These are phyloP conservation scores for Fraxinus americana DNA, from an alignment of 257 asterid species.

Conservation along the genomic window DNA sequence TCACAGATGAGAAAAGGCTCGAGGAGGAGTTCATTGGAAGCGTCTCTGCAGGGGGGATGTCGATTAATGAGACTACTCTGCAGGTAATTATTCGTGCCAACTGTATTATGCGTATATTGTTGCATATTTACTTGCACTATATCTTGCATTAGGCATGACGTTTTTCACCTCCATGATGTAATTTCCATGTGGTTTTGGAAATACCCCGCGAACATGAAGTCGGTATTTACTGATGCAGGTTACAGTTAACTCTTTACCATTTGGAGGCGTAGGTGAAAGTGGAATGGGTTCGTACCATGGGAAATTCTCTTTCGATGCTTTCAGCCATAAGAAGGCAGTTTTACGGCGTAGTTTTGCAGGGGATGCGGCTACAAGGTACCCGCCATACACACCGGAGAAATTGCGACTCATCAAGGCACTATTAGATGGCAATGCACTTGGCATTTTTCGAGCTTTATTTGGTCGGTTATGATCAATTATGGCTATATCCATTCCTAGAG, in stretches of 20 bases:
- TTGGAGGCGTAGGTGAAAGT: slow-evolving; percentile 97
- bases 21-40: slow-evolving; percentile 59
- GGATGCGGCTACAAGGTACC: slow-evolving; percentile 75
- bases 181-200: neutral
- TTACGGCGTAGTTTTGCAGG: slow-evolving; percentile 62
- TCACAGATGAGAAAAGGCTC: slow-evolving; percentile 74
- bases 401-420: slow-evolving; percentile 58
- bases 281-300: slow-evolving; percentile 98
- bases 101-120: neutral
- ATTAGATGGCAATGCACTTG: slow-evolving; percentile 52
- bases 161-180: neutral
- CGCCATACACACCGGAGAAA: slow-evolving; percentile 74
- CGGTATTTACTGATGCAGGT: slow-evolving; percentile 45
- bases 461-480: slow-evolving; percentile 49
- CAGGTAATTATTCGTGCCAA: slow-evolving; percentile 51
- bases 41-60: slow-evolving; percentile 77
- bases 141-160: too few species aligned
- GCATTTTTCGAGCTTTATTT: slow-evolving; percentile 58
- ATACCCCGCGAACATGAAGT: slow-evolving; percentile 6
- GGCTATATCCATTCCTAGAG: neutral
- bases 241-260: slow-evolving; percentile 58
- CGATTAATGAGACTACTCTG: slow-evolving; percentile 63
- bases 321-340: slow-evolving; percentile 93
- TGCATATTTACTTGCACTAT: neutral
- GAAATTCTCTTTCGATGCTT: slow-evolving; percentile 76